These are phyloP conservation scores for Zalaria obscura DNA, from an alignment of 2,329 filamentous ascomycete genomes.

Conservation along the genomic window DNA sequence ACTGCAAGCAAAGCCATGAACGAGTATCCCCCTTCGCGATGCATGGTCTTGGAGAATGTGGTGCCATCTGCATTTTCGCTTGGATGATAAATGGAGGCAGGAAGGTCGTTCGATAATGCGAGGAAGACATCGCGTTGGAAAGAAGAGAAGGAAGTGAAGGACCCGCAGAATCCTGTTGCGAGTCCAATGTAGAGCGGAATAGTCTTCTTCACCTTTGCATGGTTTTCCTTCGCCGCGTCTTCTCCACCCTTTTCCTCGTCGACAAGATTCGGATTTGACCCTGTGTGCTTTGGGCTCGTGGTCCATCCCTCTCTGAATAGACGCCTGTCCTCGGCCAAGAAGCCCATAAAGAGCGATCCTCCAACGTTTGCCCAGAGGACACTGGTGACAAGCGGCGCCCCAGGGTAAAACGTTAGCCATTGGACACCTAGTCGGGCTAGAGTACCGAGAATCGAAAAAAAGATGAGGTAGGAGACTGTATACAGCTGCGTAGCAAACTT, in stretches of 20 bases:
- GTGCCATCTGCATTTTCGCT: slow-evolving; percentile 9
- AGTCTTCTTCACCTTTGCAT: slow-evolving; percentile 55
- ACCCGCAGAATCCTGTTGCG: slow-evolving; percentile 72
- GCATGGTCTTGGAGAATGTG: slow-evolving; percentile 20
- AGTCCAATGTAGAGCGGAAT: slow-evolving; percentile 69
- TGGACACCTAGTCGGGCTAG: slow-evolving; percentile 65
- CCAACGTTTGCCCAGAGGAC: slow-evolving; percentile 74
- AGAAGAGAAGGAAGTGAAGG: slow-evolving; percentile 76
- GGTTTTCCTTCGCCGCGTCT: slow-evolving; percentile 19
- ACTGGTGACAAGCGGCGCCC: slow-evolving; percentile 54
- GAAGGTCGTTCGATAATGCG: slow-evolving; percentile 59
- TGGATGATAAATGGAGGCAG: slow-evolving; percentile 24
- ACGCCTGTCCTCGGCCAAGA: slow-evolving; percentile 60
- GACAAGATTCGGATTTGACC: slow-evolving; percentile 6
- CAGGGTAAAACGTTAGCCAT: slow-evolving; percentile 61
- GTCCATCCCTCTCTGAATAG: slow-evolving; percentile 57
- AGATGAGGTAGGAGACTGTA: slow-evolving; percentile 62
- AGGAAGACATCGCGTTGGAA: slow-evolving; percentile 68
- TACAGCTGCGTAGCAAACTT: slow-evolving; percentile 30
- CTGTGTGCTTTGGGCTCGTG: slow-evolving; percentile 9
- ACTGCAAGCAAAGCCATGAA: slow-evolving; percentile 67
- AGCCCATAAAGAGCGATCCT: slow-evolving; percentile 68
- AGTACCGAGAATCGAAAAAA: slow-evolving; percentile 75
- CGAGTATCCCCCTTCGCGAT: slow-evolving; percentile 57
- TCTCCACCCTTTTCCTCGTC: slow-evolving; percentile 17